Base-by-base conservation (phyloP, 73 alveolate genomes). In the Blepharisma stoltei region DNA sequence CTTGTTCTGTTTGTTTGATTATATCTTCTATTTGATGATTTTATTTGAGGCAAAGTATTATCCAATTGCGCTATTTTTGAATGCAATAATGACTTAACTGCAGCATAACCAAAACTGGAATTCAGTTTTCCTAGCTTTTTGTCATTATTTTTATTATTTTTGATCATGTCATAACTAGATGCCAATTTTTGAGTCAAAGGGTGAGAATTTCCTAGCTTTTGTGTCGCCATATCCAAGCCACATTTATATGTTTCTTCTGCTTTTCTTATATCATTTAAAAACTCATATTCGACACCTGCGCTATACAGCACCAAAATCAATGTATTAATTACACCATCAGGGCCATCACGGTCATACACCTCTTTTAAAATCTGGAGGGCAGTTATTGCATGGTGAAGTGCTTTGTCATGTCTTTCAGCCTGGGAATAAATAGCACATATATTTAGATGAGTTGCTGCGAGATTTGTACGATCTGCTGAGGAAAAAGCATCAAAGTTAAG, bases 401-500 rank as follows among this genome's bases (percentile, higher is more conserved):
- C 85, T 20, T 54, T 54, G 3, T n/a, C 48, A 52, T 78, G 85
- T 53, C 27, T 60, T 6, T 52, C 69, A 32, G 11, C n/a, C 53
- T 6, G 38, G 7, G 85, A 78, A 18, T 38, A 54, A 6, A 78
- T 66, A 0, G 85, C 70, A 52, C 85, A 49, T 11, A 78, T 43
- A 54, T 78, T 78, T 27, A 78, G 38, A 66, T 78, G 50, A 32
- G 85, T 41, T 21, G 54, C 81, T 41, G 77, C 65, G 23, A 6
- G 7, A 27, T n/a, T 27, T 21, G 23, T 21, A 7, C 1, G 25
- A 45, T 9, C 66, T 66, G 20, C 43, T 25, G 67, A 67, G 54
- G 55, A 65, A 27, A 46, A 25, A 6, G 18, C 7, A 18, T 78
- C 86, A 7, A 54, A 7, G 3, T 78, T 44, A 6, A 78, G 52